These are phyloP conservation scores for Danielia reshetovae DNA, from an alignment of 805 yeast genomes.

Conservation along the genomic window DNA sequence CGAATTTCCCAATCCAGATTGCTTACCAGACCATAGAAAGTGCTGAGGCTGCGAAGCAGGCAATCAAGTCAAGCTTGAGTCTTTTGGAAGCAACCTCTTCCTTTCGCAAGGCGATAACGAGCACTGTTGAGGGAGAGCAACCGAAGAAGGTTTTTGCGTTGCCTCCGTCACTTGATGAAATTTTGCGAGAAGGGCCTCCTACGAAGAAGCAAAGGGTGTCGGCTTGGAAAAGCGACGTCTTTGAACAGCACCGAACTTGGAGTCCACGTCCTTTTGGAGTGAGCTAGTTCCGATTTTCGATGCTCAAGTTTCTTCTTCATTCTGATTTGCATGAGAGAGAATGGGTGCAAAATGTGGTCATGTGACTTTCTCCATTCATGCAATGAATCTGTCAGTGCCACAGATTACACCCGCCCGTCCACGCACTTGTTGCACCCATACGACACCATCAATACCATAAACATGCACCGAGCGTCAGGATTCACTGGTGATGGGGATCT, in stretches of 20 bases:
- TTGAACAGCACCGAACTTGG: slow-evolving; percentile 1
- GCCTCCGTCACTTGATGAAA: slow-evolving; percentile 3
- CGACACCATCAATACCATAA: too few species aligned
- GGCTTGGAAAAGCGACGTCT: too few species aligned
- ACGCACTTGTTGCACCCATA: too few species aligned
- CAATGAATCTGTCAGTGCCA: too few species aligned
- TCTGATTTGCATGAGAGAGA: too few species aligned
- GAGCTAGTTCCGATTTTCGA: neutral
- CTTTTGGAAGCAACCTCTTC: neutral
- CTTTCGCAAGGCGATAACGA: neutral
- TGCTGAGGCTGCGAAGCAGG: neutral
- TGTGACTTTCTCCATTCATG: too few species aligned
- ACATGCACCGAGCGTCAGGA: too few species aligned
- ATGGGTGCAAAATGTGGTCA: too few species aligned
- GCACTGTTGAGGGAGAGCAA: neutral
- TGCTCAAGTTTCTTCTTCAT: too few species aligned
- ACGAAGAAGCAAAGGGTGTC: slow-evolving; percentile 1
- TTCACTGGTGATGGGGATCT: too few species aligned
- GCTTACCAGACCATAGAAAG: neutral
- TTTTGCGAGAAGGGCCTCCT: neutral
- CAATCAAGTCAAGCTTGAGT: neutral
- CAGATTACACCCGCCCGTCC: too few species aligned
- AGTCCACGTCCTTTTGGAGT: neutral
- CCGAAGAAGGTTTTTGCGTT: neutral
- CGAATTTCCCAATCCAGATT: neutral